phyloP scores from a whole-genome alignment of 2,329 filamentous ascomycete genomes.

The Cercospora sojina region DNA sequence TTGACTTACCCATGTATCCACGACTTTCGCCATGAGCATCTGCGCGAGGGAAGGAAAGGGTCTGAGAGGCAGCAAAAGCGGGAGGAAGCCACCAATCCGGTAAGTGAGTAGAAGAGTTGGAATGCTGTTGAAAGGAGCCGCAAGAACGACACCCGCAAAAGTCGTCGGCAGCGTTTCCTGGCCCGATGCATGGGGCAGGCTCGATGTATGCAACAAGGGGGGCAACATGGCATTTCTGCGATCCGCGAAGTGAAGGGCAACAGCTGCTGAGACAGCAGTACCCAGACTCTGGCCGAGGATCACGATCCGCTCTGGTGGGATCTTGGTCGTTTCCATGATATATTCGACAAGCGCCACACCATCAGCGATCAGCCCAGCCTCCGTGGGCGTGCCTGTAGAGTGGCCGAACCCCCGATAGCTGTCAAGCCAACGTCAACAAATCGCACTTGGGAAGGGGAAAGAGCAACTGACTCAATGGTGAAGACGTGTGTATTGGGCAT shows the following conservation, averaged over 20 bases:
- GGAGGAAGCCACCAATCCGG: slow-evolving; percentile 72
- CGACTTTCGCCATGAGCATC: slow-evolving; percentile 61
- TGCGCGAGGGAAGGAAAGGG: slow-evolving; percentile 64
- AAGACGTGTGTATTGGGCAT: slow-evolving; percentile 75
- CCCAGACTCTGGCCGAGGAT: slow-evolving; percentile 85
- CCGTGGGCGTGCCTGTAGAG: slow-evolving; percentile 76
- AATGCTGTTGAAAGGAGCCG: slow-evolving; percentile 76
- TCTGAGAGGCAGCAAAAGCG: slow-evolving; percentile 72
- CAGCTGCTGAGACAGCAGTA: slow-evolving; percentile 75
- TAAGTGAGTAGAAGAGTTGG: slow-evolving; percentile 74
- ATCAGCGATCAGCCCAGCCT: slow-evolving; percentile 78
- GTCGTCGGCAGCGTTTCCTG: slow-evolving; percentile 45
- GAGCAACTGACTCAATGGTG: slow-evolving; percentile 62
- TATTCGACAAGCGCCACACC: slow-evolving; percentile 72
- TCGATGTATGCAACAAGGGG: slow-evolving; percentile 10
- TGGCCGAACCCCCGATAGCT: slow-evolving; percentile 80
- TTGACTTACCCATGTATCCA: slow-evolving; percentile 66
- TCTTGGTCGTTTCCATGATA: slow-evolving; percentile 61
- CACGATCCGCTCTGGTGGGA: slow-evolving; percentile 71
- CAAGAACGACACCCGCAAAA: slow-evolving; percentile 77
- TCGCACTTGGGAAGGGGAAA: neutral
- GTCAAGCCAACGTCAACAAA: neutral
- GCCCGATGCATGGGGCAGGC: neutral
- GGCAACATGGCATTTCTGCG: slow-evolving; percentile 28
- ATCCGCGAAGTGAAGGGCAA: slow-evolving; percentile 65